A percentile compares a stretch with the other conserved stretches of the same genome.
Evolutionary conservation across 805 yeast genomes (phyloP).

Genomic region (Lipomyces orientalis): DNA sequence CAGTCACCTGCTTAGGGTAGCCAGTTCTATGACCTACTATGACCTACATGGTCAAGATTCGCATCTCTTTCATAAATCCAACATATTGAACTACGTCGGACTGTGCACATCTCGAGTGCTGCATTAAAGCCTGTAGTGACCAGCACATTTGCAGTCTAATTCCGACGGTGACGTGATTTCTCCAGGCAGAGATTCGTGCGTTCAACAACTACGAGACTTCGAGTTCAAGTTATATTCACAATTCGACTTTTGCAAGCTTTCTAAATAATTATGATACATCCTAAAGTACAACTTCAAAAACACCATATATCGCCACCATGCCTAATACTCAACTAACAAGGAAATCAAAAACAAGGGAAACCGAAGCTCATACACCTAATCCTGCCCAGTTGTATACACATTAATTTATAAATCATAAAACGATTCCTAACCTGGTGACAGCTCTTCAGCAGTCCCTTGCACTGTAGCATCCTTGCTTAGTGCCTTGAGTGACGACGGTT

Average conservation of each 20-base stretch:
- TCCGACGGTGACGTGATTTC: background rate
- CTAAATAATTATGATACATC: background rate
- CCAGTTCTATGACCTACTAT: no score
- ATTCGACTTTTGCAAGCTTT: background rate
- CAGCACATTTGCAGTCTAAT: background rate
- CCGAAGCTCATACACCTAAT: background rate
- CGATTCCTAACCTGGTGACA: background rate
- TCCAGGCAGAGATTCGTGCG: background rate
- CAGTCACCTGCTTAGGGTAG: no score
- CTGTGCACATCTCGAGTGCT: background rate
- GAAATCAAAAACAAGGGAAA: background rate
- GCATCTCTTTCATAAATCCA: no score
- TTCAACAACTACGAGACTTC: background rate
- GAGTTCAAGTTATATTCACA: no score
- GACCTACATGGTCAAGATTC: no score
- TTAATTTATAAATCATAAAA: no score
- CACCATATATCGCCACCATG: background rate
- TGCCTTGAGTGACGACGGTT: background rate
- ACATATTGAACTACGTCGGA: no score
- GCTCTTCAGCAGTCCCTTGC: background rate
- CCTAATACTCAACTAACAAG: background rate
- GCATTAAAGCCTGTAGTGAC: background rate
- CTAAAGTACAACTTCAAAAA: background rate
- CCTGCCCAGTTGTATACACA: no score
- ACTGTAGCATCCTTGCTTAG: background rate